A percentile compares a stretch with the other conserved stretches of the same genome.
phyloP scores from a whole-genome alignment of 139 green algal species.

The Dunaliella sp. region DNA sequence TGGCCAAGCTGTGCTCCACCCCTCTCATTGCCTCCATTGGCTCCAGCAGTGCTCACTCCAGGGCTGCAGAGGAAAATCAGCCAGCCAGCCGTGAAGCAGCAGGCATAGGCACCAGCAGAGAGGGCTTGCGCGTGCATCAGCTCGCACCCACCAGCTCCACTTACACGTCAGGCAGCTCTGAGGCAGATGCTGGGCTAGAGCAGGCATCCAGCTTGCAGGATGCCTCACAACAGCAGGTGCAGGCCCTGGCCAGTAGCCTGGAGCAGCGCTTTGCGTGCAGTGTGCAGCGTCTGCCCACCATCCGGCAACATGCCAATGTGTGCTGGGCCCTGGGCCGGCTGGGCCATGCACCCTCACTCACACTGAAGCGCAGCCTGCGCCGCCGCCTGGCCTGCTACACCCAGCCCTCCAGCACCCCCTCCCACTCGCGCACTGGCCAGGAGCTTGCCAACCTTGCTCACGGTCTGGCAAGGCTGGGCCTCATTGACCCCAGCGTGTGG shows the following conservation, averaged over 20 bases:
- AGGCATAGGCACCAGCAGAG: background rate
- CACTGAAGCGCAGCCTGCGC: background rate
- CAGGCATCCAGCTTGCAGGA: background rate
- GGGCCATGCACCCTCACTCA: background rate
- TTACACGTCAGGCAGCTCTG: background rate
- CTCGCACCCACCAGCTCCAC: background rate
- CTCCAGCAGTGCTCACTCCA: too few relatives aligned
- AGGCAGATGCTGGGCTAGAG: background rate
- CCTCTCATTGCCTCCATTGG: too few relatives aligned
- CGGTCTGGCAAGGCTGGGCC: conserved; percentile 36
- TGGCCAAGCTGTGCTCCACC: conserved; percentile 2
- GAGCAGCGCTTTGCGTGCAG: background rate
- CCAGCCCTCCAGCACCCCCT: background rate
- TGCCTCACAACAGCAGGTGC: background rate
- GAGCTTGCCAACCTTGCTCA: conserved; percentile 54
- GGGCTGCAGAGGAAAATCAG: background rate
- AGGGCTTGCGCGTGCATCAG: background rate
- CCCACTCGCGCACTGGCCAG: conserved; percentile 17
- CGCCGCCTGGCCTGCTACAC: background rate
- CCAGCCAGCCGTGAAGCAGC: background rate
- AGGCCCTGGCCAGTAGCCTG: background rate
- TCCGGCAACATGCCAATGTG: conserved; percentile 6
- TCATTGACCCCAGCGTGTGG: background rate
- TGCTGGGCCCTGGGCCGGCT: conserved; percentile 13
- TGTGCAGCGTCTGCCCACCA: background rate